Evolutionary conservation across 129 eudicot genomes (phyloP), one percentile per base, ranked within the genome.

Genomic region (Centella asiatica): DNA sequence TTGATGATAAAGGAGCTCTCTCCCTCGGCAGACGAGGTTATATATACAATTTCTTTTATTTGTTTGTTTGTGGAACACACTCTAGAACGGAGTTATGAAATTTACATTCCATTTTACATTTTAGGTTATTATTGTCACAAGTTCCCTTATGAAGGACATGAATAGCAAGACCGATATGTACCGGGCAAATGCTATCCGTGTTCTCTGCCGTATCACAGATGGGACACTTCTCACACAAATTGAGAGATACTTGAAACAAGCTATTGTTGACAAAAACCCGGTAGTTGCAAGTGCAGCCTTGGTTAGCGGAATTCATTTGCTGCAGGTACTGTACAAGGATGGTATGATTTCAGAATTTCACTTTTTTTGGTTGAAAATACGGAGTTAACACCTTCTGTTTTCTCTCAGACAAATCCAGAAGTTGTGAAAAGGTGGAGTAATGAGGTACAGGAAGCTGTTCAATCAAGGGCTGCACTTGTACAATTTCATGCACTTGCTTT

Each of bases 111-210:
- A 44, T 36, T 49, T 47, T 55, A 59, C 51, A 62, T 60, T 24
- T 44, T 67, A 90, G 97, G 97, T 90, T 66, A 86, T 86, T 64
- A 86, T 86, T n/a, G 97, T 90, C 73, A 90, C 97, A 54, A 86
- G 95, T 79, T 90, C 90, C 39, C 80, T 90, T 12, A 86, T 90
- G 95, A 90, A 90, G 84, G 97, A 90, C 72, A 90, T 90, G 97
- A 90, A 86, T 62, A 86, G 97, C 89, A 85, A 84, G 65, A 90
- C 94, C 62, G 97, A 86, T 65, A 84, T 90, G 82, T 90, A 90
- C 64, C 81, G 95, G 28, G 97, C 95, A 66, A 86, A 90, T 83
- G 94, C 95, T 51, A 86, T 90, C 65, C 97, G 97, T 63, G 95
- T 90, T 47, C 93, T 90, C n/a, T 86, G 97, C 49, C 83, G 90